Evolutionary conservation across 805 yeast species (phyloP).

Genomic region (Clavispora vitiphila): DNA sequence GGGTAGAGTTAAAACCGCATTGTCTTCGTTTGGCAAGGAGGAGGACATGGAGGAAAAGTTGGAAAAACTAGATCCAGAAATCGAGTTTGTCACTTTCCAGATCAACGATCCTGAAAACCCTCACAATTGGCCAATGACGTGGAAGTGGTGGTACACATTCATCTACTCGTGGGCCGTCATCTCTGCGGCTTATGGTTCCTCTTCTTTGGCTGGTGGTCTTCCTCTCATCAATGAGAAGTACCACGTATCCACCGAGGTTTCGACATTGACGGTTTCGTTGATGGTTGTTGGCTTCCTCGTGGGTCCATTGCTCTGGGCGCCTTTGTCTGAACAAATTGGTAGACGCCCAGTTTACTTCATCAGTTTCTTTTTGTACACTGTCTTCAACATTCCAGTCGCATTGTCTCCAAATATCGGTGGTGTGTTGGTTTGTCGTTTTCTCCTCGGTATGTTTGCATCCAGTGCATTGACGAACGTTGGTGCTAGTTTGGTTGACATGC

Average conservation of each 20-base stretch:
- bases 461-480: conserved; percentile 85
- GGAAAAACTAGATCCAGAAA: conserved; percentile 51
- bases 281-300: conserved; percentile 87
- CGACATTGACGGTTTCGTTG: conserved; percentile 72
- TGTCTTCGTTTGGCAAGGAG: conserved; percentile 13
- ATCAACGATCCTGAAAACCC: conserved; percentile 86
- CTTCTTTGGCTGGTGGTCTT: conserved; percentile 84
- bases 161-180: conserved; percentile 69
- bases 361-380: conserved; percentile 66
- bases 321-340: conserved; percentile 80
- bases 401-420: conserved; percentile 78
- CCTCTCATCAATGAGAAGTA: conserved; percentile 60
- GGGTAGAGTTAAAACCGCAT: conserved; percentile 44
- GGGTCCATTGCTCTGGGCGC: conserved; percentile 89
- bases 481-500: conserved; percentile 87
- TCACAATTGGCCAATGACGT: conserved; percentile 64
- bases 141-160: conserved; percentile 65
- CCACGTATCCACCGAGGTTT: conserved; percentile 71
- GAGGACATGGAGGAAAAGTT: conserved; percentile 16
- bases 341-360: conserved; percentile 78
- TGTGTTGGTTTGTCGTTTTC: conserved; percentile 72
- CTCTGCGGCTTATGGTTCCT: conserved; percentile 89
- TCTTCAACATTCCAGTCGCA: conserved; percentile 87
- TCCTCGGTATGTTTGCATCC: conserved; percentile 82
- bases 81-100: conserved; percentile 80